Conservation (phyloP, 2,329 filamentous ascomycete genomes). For the Eutypa lata region DNA sequence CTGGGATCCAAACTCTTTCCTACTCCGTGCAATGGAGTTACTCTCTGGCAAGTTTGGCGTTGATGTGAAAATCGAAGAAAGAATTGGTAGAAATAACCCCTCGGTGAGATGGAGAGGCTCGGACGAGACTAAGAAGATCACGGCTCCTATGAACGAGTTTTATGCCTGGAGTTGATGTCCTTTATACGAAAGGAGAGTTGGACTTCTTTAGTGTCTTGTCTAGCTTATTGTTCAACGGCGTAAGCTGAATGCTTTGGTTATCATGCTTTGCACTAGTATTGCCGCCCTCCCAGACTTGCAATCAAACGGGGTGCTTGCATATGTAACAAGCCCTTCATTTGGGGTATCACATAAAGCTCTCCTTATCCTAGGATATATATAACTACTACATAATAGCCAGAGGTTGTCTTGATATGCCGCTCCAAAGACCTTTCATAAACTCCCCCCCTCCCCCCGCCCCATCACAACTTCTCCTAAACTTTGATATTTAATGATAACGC, state of each 20-base stretch:
- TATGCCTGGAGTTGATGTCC: conserved; percentile 14
- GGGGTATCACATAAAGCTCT: no score
- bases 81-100: conserved; percentile 7
- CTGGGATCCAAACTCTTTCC: conserved; percentile 11
- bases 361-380: no score
- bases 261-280: no score
- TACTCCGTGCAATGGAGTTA: conserved; percentile 3
- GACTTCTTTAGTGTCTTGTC: neutral
- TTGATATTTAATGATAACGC: no score
- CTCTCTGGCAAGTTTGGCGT: conserved; percentile 3
- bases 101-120: conserved; percentile 12
- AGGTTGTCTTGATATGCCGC: no score
- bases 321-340: neutral
- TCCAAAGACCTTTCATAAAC: no score
- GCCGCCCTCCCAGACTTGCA: no score
- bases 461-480: no score
- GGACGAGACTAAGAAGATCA: conserved; percentile 2
- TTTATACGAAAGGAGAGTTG: neutral
- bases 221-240: no score
- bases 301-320: neutral
- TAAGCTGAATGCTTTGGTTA: no score
- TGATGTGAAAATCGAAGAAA: conserved; percentile 5
- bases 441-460: no score
- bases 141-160: conserved; percentile 12
- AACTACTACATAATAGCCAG: no score